Percentiles rank a stretch among this genome's conserved stretches.
phyloP scores from a whole-genome alignment of 2,329 filamentous ascomycete species.

The Diplodia intermedia region DNA sequence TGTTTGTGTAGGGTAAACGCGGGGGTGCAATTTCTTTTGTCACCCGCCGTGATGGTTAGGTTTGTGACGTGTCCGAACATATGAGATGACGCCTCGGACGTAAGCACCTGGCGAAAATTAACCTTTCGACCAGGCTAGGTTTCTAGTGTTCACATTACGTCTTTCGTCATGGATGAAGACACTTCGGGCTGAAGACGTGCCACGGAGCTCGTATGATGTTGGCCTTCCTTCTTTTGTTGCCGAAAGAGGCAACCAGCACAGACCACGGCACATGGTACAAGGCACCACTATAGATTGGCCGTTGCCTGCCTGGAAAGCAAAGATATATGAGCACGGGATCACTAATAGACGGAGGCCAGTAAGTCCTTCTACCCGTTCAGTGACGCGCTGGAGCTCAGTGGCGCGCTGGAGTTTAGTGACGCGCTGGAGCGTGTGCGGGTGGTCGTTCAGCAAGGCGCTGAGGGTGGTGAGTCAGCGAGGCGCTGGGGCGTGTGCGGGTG shows the following conservation, averaged over 20 bases:
- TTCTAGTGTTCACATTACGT: background rate
- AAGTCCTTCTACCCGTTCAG: too few relatives aligned
- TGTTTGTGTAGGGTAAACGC: too few relatives aligned
- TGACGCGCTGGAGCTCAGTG: too few relatives aligned
- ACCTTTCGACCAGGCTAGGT: background rate
- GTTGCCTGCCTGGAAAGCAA: background rate
- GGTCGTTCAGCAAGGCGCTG: too few relatives aligned
- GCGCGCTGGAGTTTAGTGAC: too few relatives aligned
- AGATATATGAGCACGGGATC: background rate
- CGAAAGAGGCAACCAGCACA: constrained; percentile 26
- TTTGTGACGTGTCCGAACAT: constrained; percentile 15
- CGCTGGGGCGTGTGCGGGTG: too few relatives aligned
- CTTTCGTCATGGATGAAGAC: background rate
- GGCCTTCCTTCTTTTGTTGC: constrained; percentile 7
- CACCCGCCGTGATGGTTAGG: too few relatives aligned
- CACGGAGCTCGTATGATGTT: constrained; percentile 20
- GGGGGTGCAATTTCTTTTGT: too few relatives aligned
- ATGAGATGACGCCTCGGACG: background rate
- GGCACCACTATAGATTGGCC: constrained; percentile 14
- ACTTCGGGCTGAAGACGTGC: background rate
- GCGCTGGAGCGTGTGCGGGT: too few relatives aligned
- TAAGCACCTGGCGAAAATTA: background rate
- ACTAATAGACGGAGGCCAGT: too few relatives aligned
- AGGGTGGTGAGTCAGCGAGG: too few relatives aligned
- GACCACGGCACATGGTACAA: constrained; percentile 15